Evolutionary conservation across 495 filamentous ascomycete species (phyloP).

Genomic region (Cudoniella acicularis): DNA sequence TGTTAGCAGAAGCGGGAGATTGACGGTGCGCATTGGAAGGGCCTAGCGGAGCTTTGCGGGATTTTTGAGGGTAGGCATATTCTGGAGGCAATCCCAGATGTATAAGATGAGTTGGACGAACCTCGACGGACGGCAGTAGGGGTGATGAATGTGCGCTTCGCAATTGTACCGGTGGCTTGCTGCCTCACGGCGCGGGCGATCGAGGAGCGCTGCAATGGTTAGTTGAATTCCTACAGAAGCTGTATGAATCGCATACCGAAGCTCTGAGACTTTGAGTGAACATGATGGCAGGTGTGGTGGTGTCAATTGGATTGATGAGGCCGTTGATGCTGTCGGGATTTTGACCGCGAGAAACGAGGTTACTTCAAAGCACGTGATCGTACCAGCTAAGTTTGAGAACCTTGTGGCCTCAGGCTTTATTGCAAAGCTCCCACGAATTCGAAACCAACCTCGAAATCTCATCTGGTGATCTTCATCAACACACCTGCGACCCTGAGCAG

Average conservation of each 20-base stretch:
- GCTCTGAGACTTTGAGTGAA: constrained; percentile 63
- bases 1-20: constrained; percentile 24
- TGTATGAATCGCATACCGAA: constrained; percentile 50
- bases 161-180: constrained; percentile 53
- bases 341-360: constrained; percentile 8
- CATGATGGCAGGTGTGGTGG: constrained; percentile 46
- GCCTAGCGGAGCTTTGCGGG: background rate
- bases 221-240: constrained; percentile 21
- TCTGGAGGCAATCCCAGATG: background rate
- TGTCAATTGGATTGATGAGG: constrained; percentile 22
- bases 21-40: background rate
- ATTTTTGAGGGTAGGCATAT: background rate
- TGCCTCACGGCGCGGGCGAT: constrained; percentile 68
- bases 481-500: too few relatives aligned
- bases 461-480: too few relatives aligned
- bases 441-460: too few relatives aligned
- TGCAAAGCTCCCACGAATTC: too few relatives aligned
- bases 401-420: too few relatives aligned
- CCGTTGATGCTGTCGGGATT: constrained; percentile 12
- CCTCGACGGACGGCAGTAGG: constrained; percentile 72
- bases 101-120: constrained; percentile 36
- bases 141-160: constrained; percentile 78
- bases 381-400: too few relatives aligned
- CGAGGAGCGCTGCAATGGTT: constrained; percentile 67
- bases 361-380: constrained; percentile 1